phyloP scores from a whole-genome alignment of 208 protist genomes.

The Leishmania braziliensis region DNA sequence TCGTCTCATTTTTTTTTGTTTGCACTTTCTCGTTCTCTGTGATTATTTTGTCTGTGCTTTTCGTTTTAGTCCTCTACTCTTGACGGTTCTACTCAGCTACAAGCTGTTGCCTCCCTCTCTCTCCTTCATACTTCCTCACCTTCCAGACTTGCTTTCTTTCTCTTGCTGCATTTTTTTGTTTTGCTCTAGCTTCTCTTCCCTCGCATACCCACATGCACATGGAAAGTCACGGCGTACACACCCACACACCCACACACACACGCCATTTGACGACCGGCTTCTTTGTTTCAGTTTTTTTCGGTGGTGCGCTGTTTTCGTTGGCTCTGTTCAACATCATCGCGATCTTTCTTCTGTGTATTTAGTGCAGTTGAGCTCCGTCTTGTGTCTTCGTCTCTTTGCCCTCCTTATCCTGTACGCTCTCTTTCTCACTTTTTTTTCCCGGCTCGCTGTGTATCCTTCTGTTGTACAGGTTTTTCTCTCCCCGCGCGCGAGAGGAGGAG shows the following conservation, averaged over 20 bases:
- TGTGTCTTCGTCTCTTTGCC: background rate
- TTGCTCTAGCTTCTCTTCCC: background rate
- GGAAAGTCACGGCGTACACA: background rate
- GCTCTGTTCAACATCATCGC: background rate
- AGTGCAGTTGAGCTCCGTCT: background rate
- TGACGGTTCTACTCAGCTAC: background rate
- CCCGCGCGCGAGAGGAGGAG: background rate
- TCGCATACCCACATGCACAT: background rate
- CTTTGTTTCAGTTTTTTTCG: background rate
- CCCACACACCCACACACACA: background rate
- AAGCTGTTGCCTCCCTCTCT: background rate
- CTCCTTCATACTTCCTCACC: background rate
- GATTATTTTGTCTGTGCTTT: background rate
- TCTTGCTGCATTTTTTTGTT: conserved; percentile 1
- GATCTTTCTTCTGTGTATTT: background rate
- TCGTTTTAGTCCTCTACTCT: background rate
- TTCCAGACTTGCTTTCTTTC: background rate
- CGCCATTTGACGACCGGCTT: background rate
- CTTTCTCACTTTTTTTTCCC: background rate
- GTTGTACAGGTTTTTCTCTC: background rate
- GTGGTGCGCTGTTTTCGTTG: background rate
- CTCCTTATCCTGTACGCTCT: background rate
- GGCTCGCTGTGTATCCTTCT: background rate
- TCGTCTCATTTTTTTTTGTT: background rate
- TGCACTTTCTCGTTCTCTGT: background rate